Evolutionary conservation across 2,329 filamentous ascomycete species (phyloP).

Genomic region (Cladosporium austrohemisphaericum): DNA sequence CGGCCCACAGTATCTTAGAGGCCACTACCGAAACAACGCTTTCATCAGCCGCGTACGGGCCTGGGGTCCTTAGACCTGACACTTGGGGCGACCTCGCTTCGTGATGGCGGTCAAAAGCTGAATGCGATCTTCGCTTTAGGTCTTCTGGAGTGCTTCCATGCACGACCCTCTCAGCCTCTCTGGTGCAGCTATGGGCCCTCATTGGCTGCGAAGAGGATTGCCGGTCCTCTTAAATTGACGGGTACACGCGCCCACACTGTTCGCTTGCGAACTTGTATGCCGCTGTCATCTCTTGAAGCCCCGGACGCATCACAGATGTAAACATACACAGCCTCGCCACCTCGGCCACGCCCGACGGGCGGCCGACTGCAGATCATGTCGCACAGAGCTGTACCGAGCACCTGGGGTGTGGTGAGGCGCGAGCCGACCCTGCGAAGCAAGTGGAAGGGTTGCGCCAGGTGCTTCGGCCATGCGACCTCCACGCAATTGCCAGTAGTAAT

Average conservation of each 20-base stretch:
- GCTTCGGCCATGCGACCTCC: neutral
- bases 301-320: neutral
- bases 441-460: neutral
- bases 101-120: constrained; percentile 12
- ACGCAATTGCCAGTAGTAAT: constrained; percentile 4
- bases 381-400: constrained; percentile 6
- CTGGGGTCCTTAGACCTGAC: constrained; percentile 4
- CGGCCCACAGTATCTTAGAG: constrained; percentile 3
- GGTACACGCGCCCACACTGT: neutral
- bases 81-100: constrained; percentile 11
- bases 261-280: neutral
- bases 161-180: constrained; percentile 5
- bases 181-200: neutral
- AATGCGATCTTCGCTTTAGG: constrained; percentile 7
- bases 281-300: neutral
- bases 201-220: constrained; percentile 1
- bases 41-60: constrained; percentile 1
- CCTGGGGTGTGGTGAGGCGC: constrained; percentile 5
- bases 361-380: neutral
- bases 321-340: constrained; percentile 6
- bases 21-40: constrained; percentile 10
- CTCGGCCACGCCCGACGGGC: neutral
- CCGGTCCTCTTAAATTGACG: neutral
- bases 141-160: constrained; percentile 1
- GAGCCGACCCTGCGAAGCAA: neutral